Evolutionary conservation across 2,329 filamentous ascomycete genomes (phyloP), one percentile per base, ranked within the genome.

Genomic region (Aspergillus aculeatinus): DNA sequence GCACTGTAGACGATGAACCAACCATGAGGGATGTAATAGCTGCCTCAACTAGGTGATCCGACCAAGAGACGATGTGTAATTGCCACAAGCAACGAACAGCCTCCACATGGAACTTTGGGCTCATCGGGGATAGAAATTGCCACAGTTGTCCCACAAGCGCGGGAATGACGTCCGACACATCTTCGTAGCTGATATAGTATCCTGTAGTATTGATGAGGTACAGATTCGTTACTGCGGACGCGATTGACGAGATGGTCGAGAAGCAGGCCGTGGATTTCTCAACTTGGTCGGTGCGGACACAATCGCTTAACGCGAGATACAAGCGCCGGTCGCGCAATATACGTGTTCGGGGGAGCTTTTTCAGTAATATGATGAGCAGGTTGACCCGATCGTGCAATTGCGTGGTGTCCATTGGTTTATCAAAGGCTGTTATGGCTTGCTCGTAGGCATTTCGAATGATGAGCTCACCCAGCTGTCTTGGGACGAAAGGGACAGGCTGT

Each of bases 41-140:
- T 25, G 91, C 91, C 74, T 96, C 93, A 4, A 96, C 88, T 50
- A 92, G 86, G 55, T 89, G 87, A 66, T 88, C 87, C 1, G 83
- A 79, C 44, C 83, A 79, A 1, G 88, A 85, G 12, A 96, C 83
- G 0, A 87, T 84, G 25, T 98, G 92, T 55, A 99, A 79, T 65
- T 92, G 87, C 91, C 95, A 96, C 44, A 99, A 79, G 66, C 87
- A 89, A 59, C 90, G 87, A 9, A 96, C 91, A 19, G 92, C 89
- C 77, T 99, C 96, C 33, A 99, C 93, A 70, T 98, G 95, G 66
- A 94, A 96, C 71, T 96, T 96, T 0, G 93, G 92, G 63, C 89
- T 88, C 12, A 87, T 83, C n/a, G 91, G 88, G 0, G 92, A 90
- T 44, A 99, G 78, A 69, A 91, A 92, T 5, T 80, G 75, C 95